phyloP scores from a whole-genome alignment of 768 basidiomycete species.

The Cystobasidium ongulense region DNA sequence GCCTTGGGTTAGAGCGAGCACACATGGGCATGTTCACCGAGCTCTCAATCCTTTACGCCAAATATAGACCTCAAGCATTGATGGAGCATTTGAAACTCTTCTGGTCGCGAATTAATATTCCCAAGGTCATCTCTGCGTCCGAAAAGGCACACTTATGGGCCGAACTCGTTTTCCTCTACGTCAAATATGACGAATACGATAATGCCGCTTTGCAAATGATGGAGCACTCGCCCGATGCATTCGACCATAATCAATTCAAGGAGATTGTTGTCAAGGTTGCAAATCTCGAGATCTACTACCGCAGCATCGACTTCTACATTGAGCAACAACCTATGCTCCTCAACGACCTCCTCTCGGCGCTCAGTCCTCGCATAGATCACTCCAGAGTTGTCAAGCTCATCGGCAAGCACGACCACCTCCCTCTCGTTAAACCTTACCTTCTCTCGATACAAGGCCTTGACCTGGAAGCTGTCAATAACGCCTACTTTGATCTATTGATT shows the following conservation, averaged over 20 bases:
- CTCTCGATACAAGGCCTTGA: conserved; percentile 96
- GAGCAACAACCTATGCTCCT: conserved; percentile 86
- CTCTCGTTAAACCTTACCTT: conserved; percentile 84
- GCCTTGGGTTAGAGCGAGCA: conserved; percentile 89
- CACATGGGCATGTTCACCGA: conserved; percentile 64
- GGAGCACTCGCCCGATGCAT: conserved; percentile 93
- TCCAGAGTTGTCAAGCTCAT: conserved; percentile 91
- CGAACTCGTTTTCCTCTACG: conserved; percentile 93
- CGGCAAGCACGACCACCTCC: conserved; percentile 83
- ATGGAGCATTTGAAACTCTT: conserved; percentile 99
- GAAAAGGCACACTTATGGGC: conserved; percentile 98
- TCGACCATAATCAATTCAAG: conserved; percentile 99
- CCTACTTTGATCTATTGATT: conserved; percentile 94
- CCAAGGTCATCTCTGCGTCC: conserved; percentile 93
- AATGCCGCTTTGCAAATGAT: conserved; percentile 98
- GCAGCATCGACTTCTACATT: conserved; percentile 85
- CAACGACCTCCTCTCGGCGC: conserved; percentile 82
- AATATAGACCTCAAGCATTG: conserved; percentile 41
- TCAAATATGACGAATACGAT: conserved; percentile 98
- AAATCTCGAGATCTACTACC: conserved; percentile 98
- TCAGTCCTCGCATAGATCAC: conserved; percentile 92
- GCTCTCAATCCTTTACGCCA: conserved; percentile 2
- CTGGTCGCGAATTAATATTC: conserved; percentile 61
- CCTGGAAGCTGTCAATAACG: conserved; percentile 93
- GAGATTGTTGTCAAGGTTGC: conserved; percentile 92